These are phyloP conservation scores for Fonsecaea multimorphosa DNA, from an alignment of 2,329 filamentous ascomycete species.

Conservation along the genomic window DNA sequence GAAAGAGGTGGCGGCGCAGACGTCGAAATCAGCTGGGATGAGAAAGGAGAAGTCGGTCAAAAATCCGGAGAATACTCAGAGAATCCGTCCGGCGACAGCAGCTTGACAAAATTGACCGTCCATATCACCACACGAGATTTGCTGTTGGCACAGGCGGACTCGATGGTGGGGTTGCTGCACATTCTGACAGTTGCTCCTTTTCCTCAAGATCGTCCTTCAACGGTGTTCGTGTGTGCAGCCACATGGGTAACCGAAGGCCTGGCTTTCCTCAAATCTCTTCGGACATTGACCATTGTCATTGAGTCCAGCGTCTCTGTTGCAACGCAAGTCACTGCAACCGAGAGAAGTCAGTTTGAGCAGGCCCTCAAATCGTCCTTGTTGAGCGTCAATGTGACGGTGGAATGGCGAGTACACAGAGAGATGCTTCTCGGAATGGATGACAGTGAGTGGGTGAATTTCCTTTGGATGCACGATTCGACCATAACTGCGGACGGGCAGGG, in stretches of 20 bases:
- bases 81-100: neutral
- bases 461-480: constrained; percentile 2
- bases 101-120: constrained; percentile 15
- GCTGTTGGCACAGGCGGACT: constrained; percentile 22
- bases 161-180: constrained; percentile 20
- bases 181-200: constrained; percentile 7
- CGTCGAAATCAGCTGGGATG: neutral
- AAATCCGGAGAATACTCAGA: neutral
- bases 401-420: constrained; percentile 14
- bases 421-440: constrained; percentile 6
- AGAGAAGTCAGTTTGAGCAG: constrained; percentile 11
- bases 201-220: neutral
- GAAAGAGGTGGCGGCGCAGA: neutral
- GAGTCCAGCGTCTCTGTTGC: constrained; percentile 17
- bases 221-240: constrained; percentile 4
- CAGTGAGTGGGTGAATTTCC: constrained; percentile 12
- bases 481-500: constrained; percentile 1
- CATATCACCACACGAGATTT: constrained; percentile 22
- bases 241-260: constrained; percentile 26
- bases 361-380: neutral
- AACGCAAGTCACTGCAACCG: neutral
- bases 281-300: constrained; percentile 19
- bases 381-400: constrained; percentile 1
- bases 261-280: constrained; percentile 17
- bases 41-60: neutral